These are phyloP conservation scores for Apiospora pterosperma DNA, from an alignment of 2,329 filamentous ascomycete species.

Conservation along the genomic window DNA sequence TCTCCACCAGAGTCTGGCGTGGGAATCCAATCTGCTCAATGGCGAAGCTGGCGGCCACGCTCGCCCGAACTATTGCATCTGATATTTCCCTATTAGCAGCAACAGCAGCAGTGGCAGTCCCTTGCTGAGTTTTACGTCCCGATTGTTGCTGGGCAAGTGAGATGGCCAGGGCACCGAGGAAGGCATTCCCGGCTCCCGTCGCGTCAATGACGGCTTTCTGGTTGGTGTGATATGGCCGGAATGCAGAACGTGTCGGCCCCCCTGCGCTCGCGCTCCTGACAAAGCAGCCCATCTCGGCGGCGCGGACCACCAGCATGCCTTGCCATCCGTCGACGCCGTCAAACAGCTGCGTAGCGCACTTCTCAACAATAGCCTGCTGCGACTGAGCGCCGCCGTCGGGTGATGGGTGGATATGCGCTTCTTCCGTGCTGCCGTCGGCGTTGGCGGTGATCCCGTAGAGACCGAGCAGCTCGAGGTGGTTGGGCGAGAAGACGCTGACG, in stretches of 20 bases:
- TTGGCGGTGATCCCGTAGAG: constrained; percentile 13
- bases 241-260: constrained; percentile 17
- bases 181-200: constrained; percentile 33
- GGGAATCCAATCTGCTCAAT: constrained; percentile 29
- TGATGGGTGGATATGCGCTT: background rate
- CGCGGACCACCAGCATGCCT: constrained; percentile 22
- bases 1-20: background rate
- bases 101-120: background rate
- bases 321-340: constrained; percentile 13
- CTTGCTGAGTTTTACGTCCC: background rate
- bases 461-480: constrained; percentile 30
- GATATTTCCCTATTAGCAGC: constrained; percentile 5
- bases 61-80: constrained; percentile 19
- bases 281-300: constrained; percentile 27
- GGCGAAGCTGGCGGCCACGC: constrained; percentile 30
- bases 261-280: constrained; percentile 6
- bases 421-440: background rate
- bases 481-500: constrained; percentile 33
- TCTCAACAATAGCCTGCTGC: constrained; percentile 11
- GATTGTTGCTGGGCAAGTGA: constrained; percentile 13
- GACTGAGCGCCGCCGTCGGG: constrained; percentile 19
- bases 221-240: constrained; percentile 22
- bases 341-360: constrained; percentile 16
- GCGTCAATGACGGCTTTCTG: constrained; percentile 25
- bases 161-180: constrained; percentile 29